Evolutionary conservation across 768 basidiomycete species (phyloP).

Genomic region (Mycena capillaripes): DNA sequence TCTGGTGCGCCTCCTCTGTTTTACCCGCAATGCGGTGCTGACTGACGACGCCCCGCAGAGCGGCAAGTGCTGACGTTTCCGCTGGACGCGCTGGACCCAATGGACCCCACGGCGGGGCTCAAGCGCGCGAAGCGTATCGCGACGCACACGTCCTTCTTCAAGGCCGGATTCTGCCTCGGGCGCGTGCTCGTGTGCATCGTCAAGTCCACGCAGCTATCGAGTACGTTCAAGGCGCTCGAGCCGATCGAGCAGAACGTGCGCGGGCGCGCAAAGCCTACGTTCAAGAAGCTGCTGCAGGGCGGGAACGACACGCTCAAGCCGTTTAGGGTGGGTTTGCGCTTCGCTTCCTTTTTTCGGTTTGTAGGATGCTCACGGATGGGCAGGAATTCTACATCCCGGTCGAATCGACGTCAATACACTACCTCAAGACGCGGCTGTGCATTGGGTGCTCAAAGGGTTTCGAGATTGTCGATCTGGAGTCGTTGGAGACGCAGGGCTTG

Average conservation of each 20-base stretch:
- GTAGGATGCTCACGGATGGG: neutral
- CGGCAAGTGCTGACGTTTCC: conserved; percentile 97
- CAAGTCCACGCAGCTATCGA: conserved; percentile 94
- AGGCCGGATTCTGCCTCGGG: conserved; percentile 93
- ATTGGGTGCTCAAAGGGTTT: conserved; percentile 98
- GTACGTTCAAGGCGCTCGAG: conserved; percentile 97
- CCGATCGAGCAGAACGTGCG: conserved; percentile 92
- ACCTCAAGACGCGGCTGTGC: conserved; percentile 96
- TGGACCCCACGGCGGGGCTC: conserved; percentile 91
- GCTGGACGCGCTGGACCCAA: conserved; percentile 90
- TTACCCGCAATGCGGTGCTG: conserved; percentile 6
- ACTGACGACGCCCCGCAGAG: conserved; percentile 61
- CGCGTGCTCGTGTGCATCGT: conserved; percentile 96
- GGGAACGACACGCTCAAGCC: conserved; percentile 94
- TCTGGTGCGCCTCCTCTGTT: conserved; percentile 71
- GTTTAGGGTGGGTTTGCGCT: conserved; percentile 84
- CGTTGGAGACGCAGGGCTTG: conserved; percentile 95
- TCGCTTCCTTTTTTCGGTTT: neutral
- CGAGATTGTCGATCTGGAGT: conserved; percentile 98
- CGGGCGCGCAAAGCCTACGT: conserved; percentile 89
- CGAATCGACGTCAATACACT: conserved; percentile 96
- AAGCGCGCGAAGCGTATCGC: conserved; percentile 97
- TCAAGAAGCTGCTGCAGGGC: conserved; percentile 93
- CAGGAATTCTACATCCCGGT: conserved; percentile 99
- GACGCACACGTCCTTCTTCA: conserved; percentile 98